A percentile compares a stretch with the other conserved stretches of the same genome.
These are phyloP conservation scores for Tuber aestivum DNA, from an alignment of 495 filamentous ascomycete species.

Conservation along the genomic window DNA sequence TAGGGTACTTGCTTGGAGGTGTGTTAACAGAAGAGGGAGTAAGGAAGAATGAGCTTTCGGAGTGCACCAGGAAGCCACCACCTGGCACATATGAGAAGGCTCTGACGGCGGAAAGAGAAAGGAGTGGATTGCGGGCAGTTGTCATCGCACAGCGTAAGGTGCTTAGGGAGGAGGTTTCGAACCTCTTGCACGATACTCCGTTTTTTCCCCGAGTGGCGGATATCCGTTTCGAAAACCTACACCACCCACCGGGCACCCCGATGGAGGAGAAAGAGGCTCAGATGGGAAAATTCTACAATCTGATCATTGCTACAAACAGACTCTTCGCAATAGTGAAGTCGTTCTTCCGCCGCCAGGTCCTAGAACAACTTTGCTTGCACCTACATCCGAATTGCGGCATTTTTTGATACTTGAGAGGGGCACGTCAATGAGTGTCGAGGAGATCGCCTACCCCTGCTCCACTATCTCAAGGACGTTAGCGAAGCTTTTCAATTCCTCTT, in stretches of 20 bases:
- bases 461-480: slow-evolving; percentile 65
- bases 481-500: slow-evolving; percentile 42
- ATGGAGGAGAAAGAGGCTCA: too few relatives aligned
- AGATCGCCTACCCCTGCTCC: too few relatives aligned
- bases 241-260: too few relatives aligned
- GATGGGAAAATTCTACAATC: too few relatives aligned
- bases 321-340: slow-evolving; percentile 67
- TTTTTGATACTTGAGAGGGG: too few relatives aligned
- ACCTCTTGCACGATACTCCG: slow-evolving; percentile 75
- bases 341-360: slow-evolving; percentile 67
- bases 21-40: slow-evolving; percentile 71
- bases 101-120: background rate
- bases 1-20: slow-evolving; percentile 72
- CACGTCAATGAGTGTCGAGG: too few relatives aligned
- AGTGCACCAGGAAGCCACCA: background rate
- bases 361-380: too few relatives aligned
- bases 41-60: slow-evolving; percentile 50
- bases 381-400: too few relatives aligned
- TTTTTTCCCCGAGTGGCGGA: slow-evolving; percentile 90
- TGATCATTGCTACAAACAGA: too few relatives aligned
- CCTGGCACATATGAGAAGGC: slow-evolving; percentile 39
- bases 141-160: slow-evolving; percentile 55
- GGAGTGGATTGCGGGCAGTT: slow-evolving; percentile 47
- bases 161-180: slow-evolving; percentile 69
- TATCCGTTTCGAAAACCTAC: slow-evolving; percentile 26